Evolutionary conservation across 805 yeast genomes (phyloP).

Genomic region (Metschnikowia gelsemii): DNA sequence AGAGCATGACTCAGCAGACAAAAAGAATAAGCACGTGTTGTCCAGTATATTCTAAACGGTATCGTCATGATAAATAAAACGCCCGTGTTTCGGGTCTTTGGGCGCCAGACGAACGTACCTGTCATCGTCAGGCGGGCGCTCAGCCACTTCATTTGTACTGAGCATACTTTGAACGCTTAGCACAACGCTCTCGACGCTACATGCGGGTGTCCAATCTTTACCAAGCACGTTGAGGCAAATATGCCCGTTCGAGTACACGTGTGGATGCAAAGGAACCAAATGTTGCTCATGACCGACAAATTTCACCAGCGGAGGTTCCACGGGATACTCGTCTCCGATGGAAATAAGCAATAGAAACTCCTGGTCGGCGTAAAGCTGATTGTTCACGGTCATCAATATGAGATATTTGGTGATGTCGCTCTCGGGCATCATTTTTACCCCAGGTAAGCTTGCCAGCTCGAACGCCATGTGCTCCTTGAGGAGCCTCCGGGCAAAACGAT

Average conservation of each 20-base stretch:
- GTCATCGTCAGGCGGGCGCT: slow-evolving; percentile 59
- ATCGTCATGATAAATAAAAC: slow-evolving; percentile 64
- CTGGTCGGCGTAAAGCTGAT: slow-evolving; percentile 13
- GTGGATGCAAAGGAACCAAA: slow-evolving; percentile 70
- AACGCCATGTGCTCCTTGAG: slow-evolving; percentile 17
- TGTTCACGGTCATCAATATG: slow-evolving; percentile 11
- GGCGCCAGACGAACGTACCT: slow-evolving; percentile 55
- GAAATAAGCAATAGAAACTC: slow-evolving; percentile 10
- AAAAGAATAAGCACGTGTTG: not conserved
- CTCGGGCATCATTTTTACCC: slow-evolving; percentile 13
- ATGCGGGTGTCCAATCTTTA: slow-evolving; percentile 66
- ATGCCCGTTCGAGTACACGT: slow-evolving; percentile 73
- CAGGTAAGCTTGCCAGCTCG: slow-evolving; percentile 6
- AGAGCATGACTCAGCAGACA: not conserved
- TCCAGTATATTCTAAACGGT: slow-evolving; percentile 23
- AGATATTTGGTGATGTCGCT: slow-evolving; percentile 13
- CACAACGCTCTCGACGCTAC: slow-evolving; percentile 47
- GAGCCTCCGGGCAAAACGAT: slow-evolving; percentile 18
- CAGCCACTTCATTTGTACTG: slow-evolving; percentile 43
- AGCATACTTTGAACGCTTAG: slow-evolving; percentile 68
- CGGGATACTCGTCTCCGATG: slow-evolving; percentile 18
- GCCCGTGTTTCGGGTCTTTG: slow-evolving; percentile 49
- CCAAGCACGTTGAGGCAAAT: slow-evolving; percentile 71
- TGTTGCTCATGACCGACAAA: slow-evolving; percentile 7
- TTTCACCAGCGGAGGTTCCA: slow-evolving; percentile 19